Base-by-base conservation (phyloP, 768 basidiomycete species). In the Rhizopogon sp. region DNA sequence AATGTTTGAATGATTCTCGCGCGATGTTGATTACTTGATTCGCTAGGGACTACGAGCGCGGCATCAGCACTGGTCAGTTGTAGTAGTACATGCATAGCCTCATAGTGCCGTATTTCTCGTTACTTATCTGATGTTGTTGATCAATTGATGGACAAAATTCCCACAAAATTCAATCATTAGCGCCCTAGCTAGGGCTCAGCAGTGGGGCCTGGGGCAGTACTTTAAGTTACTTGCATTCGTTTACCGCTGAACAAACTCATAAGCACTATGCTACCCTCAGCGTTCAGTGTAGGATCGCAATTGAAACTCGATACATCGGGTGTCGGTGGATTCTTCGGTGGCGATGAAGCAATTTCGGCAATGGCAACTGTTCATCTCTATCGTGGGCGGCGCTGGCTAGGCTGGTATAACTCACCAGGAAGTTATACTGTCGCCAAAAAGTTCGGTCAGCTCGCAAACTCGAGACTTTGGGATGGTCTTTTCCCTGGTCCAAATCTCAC, bases 351-450 rank as follows among this genome's bases (percentile, higher is more conserved):
- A 4, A 62, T 73, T 22, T 62, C 70, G 7, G 70, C 71, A 28
- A 71, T 74, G 62, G 61, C 64, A 10, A 63, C 66, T 25, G 62
- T 74, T 13, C 72, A 71, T 49, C 57, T 73, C 17, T 71, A 63
- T 50, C 49, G 64, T 49, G 64, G 64, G 22, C 64, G 66, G 49
- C 65, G 62, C 39, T 74, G 67, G 68, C 54, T 73, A 13, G 72
- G 71, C 16, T 72, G 68, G 68, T 72, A 72, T 29, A 74, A 73
- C 50, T 70, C 64, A n/a, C 71, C 70, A 0, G 72, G 72, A 31
- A 64, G 56, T 9, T 69, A 67, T 37, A 50, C 52, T 4, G 60
- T 73, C 39, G 72, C 71, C 17, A 66, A 61, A 43, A 60, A 62
- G 8, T 71, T 71, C 50, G 66, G 66, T 1, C 60, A 60, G 9